Conservation (phyloP, 768 basidiomycete genomes). For the Lactarius tabidus region DNA sequence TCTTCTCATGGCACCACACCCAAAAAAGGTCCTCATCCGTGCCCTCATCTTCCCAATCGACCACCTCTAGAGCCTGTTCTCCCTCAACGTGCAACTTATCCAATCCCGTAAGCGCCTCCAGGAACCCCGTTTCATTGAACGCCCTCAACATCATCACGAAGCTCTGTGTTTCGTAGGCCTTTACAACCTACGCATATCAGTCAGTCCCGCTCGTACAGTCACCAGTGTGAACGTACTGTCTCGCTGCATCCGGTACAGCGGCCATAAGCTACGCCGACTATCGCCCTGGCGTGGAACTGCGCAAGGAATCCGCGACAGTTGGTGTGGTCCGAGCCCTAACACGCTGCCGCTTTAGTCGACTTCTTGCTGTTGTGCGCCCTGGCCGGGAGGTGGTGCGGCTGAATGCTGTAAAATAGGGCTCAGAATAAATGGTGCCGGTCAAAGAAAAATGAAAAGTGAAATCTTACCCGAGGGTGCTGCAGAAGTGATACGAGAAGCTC, state of each 20-base stretch:
- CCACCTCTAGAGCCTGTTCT: conserved; percentile 44
- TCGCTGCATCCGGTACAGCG: conserved; percentile 90
- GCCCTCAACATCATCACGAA: conserved; percentile 75
- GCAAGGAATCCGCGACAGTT: conserved; percentile 87
- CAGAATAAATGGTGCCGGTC: neutral
- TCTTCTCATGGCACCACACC: conserved; percentile 30
- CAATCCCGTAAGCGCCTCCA: conserved; percentile 52
- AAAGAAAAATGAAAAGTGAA: neutral
- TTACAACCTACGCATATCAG: conserved; percentile 53
- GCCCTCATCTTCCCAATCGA: conserved; percentile 47
- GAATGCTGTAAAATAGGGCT: conserved; percentile 45
- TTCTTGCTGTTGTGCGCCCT: conserved; percentile 29
- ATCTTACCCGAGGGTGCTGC: conserved; percentile 84
- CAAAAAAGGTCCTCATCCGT: conserved; percentile 34
- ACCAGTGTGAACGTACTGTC: conserved; percentile 43
- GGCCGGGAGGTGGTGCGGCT: conserved; percentile 57
- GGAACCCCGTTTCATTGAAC: conserved; percentile 82
- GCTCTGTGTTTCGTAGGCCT: conserved; percentile 78
- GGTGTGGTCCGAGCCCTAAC: conserved; percentile 89
- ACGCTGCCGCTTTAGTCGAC: conserved; percentile 40
- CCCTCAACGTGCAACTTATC: conserved; percentile 52
- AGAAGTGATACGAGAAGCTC: conserved; percentile 86
- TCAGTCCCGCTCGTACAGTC: neutral
- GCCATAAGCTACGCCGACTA: conserved; percentile 83
- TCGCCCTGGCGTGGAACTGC: conserved; percentile 78